These are phyloP conservation scores for Phytophthora multivora DNA, from an alignment of 352 stramenopile species.

Conservation along the genomic window DNA sequence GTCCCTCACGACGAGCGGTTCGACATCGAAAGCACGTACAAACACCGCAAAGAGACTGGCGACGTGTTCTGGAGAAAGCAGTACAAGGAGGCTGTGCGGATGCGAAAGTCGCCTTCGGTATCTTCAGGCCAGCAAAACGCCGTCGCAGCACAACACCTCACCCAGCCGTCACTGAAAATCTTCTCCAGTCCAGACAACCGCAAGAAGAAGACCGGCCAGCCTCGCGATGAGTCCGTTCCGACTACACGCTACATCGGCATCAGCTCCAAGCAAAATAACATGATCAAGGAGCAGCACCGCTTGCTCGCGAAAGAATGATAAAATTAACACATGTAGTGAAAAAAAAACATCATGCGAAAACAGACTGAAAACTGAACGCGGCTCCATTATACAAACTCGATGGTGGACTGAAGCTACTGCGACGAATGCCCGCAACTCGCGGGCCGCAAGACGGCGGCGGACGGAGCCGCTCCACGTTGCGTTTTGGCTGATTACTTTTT, in stretches of 20 bases:
- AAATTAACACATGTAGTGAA: no score
- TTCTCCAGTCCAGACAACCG: conserved; percentile 64
- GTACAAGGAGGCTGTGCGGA: conserved; percentile 59
- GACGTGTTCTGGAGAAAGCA: conserved; percentile 57
- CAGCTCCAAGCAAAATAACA: conserved; percentile 68
- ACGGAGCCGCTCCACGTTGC: conserved; percentile 13
- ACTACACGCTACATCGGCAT: conserved; percentile 80
- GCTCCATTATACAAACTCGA: conserved; percentile 34
- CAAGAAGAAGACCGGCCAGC: conserved; percentile 40
- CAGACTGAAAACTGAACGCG: conserved; percentile 10
- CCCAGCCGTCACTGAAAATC: conserved; percentile 67
- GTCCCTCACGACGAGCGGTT: conserved; percentile 53
- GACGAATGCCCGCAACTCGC: conserved; percentile 13
- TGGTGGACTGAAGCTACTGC: conserved; percentile 28
- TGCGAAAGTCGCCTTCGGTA: conserved; percentile 45
- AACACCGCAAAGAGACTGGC: conserved; percentile 43
- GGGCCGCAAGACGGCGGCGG: background rate
- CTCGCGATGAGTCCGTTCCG: conserved; percentile 63
- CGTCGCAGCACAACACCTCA: conserved; percentile 1
- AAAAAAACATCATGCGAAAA: background rate
- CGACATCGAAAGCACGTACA: conserved; percentile 54
- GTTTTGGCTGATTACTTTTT: conserved; percentile 17
- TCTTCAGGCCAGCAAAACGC: conserved; percentile 7
- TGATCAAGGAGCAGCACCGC: conserved; percentile 79
- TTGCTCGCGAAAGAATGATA: conserved; percentile 52